Base-by-base conservation (phyloP, 768 basidiomycete genomes). In the Phaeotremella skinneri region DNA sequence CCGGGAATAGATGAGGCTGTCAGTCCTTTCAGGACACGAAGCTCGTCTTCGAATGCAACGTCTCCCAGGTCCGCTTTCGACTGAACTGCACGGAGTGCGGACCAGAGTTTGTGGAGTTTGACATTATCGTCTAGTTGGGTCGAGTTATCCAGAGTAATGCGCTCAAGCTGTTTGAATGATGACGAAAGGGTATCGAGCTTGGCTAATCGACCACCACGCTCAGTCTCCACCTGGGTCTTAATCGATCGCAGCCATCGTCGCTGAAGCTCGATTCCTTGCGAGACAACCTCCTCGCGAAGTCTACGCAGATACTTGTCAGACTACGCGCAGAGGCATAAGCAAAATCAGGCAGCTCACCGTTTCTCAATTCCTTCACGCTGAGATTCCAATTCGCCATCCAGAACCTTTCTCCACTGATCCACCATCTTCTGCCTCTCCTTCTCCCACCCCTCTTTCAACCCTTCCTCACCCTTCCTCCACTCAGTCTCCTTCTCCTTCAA, bases 201-300 rank as follows among this genome's bases (percentile, higher is more conserved):
- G 45, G 91, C 88, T 9, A 99, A 83, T 55, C 96, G 88, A 13
- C 92, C 92, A 16, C 91, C 91, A 43, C 96, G 91, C 78, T 99
- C 96, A 72, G 91, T 85, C 78, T 99, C 94, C 56, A 99, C 93
- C 63, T 87, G 88, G 50, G 92, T 83, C 80, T 97, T 96, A 81
- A 98, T 86, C 58, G 97, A 91, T 30, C 90, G 86, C 41, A 99
- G 89, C 93, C 94, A 98, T 54, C 90, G 84, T 50, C 92, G 86
- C 75, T 98, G 96, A 23, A 98, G 85, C 78, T 98, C 96, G 70
- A 99, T 91, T 17, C 93, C 96, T 76, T 98, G 93, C 2, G 92
- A 88, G 51, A 98, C 83, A 53, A 98, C 91, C 75, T 94, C 92
- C 75, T 94, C 90, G 75, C 87, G 89, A 58, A 99, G 82, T 41